These are phyloP conservation scores for Cladosporium cucumerinum DNA, from an alignment of 2,329 filamentous ascomycete species.

Conservation along the genomic window DNA sequence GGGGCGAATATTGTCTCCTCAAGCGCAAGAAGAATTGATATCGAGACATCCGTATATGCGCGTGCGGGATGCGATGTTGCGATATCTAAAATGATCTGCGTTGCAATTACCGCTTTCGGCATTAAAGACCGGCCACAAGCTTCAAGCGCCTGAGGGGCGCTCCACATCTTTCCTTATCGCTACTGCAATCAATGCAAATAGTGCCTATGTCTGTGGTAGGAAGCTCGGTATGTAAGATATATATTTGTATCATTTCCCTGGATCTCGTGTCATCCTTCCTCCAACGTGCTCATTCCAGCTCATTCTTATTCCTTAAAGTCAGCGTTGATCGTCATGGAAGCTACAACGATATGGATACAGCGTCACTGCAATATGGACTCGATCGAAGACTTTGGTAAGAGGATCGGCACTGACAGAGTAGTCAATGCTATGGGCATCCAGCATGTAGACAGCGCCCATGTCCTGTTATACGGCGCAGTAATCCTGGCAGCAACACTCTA, in stretches of 20 bases:
- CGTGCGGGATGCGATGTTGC: not conserved
- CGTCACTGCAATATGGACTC: not conserved
- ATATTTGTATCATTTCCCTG: not conserved
- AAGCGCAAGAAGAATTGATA: conserved; percentile 42
- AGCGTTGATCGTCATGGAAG: not conserved
- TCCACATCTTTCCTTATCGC: conserved; percentile 15
- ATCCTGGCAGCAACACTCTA: not conserved
- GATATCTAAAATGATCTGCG: not conserved
- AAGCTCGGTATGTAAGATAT: not conserved
- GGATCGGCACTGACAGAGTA: not conserved
- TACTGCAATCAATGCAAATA: conserved; percentile 13
- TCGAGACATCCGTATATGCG: not conserved
- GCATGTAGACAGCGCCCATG: not conserved
- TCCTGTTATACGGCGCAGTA: not conserved
- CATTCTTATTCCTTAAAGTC: not conserved
- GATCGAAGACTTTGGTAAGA: not conserved
- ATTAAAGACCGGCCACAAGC: conserved; percentile 11
- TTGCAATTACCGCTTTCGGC: conserved; percentile 10
- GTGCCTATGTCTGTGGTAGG: not conserved
- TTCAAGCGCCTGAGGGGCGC: conserved; percentile 4
- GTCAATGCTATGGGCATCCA: not conserved
- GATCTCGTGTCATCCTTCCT: not conserved
- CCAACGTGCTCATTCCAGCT: not conserved
- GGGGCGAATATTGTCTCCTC: conserved; percentile 86
- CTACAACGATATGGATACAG: conserved; percentile 1